Conservation (phyloP, 169 alveolate species). For the Pseudocohnilembus persalinus region DNA sequence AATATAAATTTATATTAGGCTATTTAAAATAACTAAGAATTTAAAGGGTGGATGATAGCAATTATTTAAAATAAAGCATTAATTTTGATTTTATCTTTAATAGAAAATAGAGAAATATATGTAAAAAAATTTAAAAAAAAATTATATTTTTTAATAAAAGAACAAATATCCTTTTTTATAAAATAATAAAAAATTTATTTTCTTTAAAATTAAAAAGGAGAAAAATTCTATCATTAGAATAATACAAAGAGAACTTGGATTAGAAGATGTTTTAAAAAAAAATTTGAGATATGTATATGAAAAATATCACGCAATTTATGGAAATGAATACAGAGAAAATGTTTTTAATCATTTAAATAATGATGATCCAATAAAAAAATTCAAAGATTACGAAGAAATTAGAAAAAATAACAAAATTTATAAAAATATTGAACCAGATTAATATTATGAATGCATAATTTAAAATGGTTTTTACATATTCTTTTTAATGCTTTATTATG, state of each 20-base stretch:
- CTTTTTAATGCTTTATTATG: constrained; percentile 34
- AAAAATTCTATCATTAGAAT: neutral
- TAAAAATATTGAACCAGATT: neutral
- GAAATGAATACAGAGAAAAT: constrained; percentile 21
- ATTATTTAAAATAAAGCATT: constrained; percentile 34
- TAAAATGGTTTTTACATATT: constrained; percentile 43
- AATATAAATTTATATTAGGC: constrained; percentile 1
- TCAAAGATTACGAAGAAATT: constrained; percentile 20
- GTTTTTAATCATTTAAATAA: neutral
- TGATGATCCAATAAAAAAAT: neutral
- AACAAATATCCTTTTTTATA: too few relatives aligned
- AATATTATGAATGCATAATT: constrained; percentile 23
- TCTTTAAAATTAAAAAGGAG: neutral
- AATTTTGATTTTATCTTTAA: constrained; percentile 35
- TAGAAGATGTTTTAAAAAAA: constrained; percentile 3
- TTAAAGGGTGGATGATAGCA: constrained; percentile 33
- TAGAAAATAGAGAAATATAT: constrained; percentile 42
- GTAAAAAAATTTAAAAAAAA: too few relatives aligned
- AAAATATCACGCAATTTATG: constrained; percentile 11
- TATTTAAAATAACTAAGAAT: neutral
- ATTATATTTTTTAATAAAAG: too few relatives aligned
- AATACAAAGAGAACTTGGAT: neutral
- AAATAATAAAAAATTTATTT: too few relatives aligned
- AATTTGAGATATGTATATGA: constrained; percentile 10
- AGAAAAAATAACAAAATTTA: neutral